phyloP scores from a whole-genome alignment of 1,284 basidiomycete genomes.

The Rhodotorula sp. region DNA sequence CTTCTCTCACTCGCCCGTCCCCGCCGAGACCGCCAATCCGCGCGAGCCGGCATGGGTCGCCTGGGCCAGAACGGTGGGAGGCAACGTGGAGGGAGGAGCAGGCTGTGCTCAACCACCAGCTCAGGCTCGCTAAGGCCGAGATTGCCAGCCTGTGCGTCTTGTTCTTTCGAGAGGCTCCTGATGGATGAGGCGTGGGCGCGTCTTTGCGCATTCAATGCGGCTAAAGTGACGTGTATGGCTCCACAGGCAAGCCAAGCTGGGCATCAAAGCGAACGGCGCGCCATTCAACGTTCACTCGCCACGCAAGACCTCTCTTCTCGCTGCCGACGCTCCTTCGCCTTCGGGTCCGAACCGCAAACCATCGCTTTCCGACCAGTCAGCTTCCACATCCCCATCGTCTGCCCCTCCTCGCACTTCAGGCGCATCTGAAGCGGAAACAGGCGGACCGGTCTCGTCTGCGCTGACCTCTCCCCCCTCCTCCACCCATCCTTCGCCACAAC shows the following conservation, averaged over 20 bases:
- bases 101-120: conserved; percentile 25
- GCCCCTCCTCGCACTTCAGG: not conserved
- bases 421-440: not conserved
- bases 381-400: not conserved
- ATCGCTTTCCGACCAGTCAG: conserved; percentile 1
- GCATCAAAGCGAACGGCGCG: conserved; percentile 20
- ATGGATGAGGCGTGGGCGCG: too few species aligned
- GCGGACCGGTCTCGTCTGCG: too few species aligned
- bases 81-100: conserved; percentile 26
- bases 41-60: not conserved
- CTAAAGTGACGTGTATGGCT: not conserved
- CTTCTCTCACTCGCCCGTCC: not conserved
- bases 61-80: not conserved
- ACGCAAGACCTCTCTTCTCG: conserved; percentile 9
- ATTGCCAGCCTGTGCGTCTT: conserved; percentile 24
- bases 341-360: not conserved
- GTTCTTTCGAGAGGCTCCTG: not conserved
- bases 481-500: not conserved
- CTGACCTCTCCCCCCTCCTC: not conserved
- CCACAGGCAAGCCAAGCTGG: conserved; percentile 30
- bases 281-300: conserved; percentile 35
- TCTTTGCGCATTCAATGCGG: too few species aligned
- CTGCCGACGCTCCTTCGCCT: not conserved
- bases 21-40: not conserved
- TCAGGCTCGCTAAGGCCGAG: conserved; percentile 24